Evolutionary conservation across 192 early-diverging fungal genomes (phyloP), one percentile per base, ranked within the genome.

Genomic region (Entomortierella lignicola): DNA sequence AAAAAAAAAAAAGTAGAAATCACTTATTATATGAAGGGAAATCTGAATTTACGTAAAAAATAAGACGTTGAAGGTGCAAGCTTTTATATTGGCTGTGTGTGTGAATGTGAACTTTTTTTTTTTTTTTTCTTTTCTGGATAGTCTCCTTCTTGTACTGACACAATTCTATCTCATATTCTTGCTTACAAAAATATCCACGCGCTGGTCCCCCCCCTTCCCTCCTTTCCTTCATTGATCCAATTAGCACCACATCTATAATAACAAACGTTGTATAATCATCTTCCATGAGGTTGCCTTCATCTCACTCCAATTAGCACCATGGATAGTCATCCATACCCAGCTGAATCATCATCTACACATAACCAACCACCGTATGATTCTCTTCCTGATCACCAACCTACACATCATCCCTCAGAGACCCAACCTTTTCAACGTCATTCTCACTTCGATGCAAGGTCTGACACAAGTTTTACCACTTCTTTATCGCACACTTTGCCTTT

Each of bases 251-350:
- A 42, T 42, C 13, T 10, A 10, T 42, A 10, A 42, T 42, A 10
- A 27, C 53, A 15, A 55, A 23, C 26, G 23, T 29, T 23, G 53
- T 6, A 55, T 55, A 29, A 17, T 23, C 53, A 55, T 55, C 5
- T 63, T 50, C 47, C 61, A 63, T 63, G 61, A 63, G 50, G 18
- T 42, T 31, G 57, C 39, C 41, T 42, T 26, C 32, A 43, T 30
- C 39, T 37, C 8, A 17, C 23, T 37, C 32, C 31, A 32, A 23
- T 17, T 39, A 8, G 21, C 53, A 55, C 52, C 50, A 42, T 65
- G 52, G 57, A 59, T 59, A 59, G n/a, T 25, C 57, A 25, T 55
- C 48, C 52, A 20, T 55, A 39, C 37, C 26, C 61, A 21, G 13
- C 8, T 21, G 52, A 65, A 2, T 7, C 21, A 20, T 47, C 52